A percentile compares a stretch with the other conserved stretches of the same genome.
These are phyloP conservation scores for Candolleomyces eurysporus DNA, from an alignment of 768 basidiomycete genomes.

Conservation along the genomic window DNA sequence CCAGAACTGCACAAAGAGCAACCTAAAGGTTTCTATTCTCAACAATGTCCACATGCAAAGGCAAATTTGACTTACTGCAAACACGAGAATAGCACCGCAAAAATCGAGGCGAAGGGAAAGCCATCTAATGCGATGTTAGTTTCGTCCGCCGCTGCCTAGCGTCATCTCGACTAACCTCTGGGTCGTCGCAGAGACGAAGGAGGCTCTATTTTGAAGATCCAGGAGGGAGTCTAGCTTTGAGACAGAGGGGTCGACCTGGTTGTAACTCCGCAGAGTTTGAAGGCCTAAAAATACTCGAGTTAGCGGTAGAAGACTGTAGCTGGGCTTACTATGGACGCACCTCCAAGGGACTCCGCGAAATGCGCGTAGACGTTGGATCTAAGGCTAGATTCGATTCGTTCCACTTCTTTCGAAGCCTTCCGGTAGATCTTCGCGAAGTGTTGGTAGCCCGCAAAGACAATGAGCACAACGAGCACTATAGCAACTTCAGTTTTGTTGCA, in stretches of 20 bases:
- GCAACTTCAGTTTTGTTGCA: background rate
- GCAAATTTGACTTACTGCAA: slow-evolving; percentile 36
- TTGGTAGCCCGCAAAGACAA: slow-evolving; percentile 57
- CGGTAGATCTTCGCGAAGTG: slow-evolving; percentile 70
- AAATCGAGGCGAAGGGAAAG: slow-evolving; percentile 70
- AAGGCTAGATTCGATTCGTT: slow-evolving; percentile 62
- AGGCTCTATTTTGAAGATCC: slow-evolving; percentile 73
- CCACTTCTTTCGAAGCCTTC: slow-evolving; percentile 68
- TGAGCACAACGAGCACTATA: slow-evolving; percentile 49
- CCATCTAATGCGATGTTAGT: slow-evolving; percentile 41
- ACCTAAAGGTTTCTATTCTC: slow-evolving; percentile 37
- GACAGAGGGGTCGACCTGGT: slow-evolving; percentile 59
- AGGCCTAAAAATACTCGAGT: slow-evolving; percentile 32
- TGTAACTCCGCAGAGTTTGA: slow-evolving; percentile 71
- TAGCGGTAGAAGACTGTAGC: background rate
- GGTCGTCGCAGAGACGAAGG: slow-evolving; percentile 62
- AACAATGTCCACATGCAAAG: background rate
- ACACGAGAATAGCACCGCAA: slow-evolving; percentile 58
- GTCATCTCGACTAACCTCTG: slow-evolving; percentile 41
- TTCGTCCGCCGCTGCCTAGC: background rate
- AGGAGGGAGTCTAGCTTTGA: slow-evolving; percentile 61
- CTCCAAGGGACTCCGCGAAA: slow-evolving; percentile 70
- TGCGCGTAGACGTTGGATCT: slow-evolving; percentile 75
- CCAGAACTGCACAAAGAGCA: slow-evolving; percentile 60
- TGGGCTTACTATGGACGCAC: slow-evolving; percentile 22